Evolutionary conservation across 441 rosid species (phyloP).

Genomic region (Melastoma candidum): DNA sequence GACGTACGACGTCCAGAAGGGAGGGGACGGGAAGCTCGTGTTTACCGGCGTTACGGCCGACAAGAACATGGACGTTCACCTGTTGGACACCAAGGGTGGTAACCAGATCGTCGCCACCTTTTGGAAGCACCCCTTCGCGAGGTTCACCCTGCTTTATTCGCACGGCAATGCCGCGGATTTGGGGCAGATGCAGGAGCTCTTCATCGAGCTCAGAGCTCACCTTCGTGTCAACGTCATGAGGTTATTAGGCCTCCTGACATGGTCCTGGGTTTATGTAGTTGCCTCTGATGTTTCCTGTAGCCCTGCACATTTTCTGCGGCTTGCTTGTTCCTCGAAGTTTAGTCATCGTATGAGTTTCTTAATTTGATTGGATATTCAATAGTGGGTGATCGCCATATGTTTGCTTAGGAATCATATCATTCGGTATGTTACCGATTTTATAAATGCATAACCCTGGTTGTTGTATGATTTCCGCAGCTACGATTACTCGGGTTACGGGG

Average conservation of each 20-base stretch:
- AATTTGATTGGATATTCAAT: too few species aligned
- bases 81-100: slow-evolving; percentile 67
- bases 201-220: slow-evolving; percentile 89
- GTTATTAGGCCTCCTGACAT: slow-evolving; percentile 19
- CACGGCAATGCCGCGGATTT: slow-evolving; percentile 99
- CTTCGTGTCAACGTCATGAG: slow-evolving; percentile 91
- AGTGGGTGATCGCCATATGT: too few species aligned
- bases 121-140: slow-evolving; percentile 87
- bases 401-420: too few species aligned
- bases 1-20: slow-evolving; percentile 51
- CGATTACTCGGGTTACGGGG: slow-evolving; percentile 98
- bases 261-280: too few species aligned
- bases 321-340: too few species aligned
- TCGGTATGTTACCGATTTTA: too few species aligned
- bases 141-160: slow-evolving; percentile 81
- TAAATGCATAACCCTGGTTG: too few species aligned
- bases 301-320: too few species aligned
- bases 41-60: slow-evolving; percentile 63
- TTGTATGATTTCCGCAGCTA: slow-evolving; percentile 40
- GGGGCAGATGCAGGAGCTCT: slow-evolving; percentile 92
- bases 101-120: slow-evolving; percentile 78
- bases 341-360: too few species aligned
- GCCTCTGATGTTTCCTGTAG: too few species aligned
- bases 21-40: slow-evolving; percentile 50
- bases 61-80: slow-evolving; percentile 68